A percentile compares a stretch with the other conserved stretches of the same genome.
These are phyloP conservation scores for Paraphaeosphaeria minitans DNA, from an alignment of 2,329 filamentous ascomycete genomes.

Conservation along the genomic window DNA sequence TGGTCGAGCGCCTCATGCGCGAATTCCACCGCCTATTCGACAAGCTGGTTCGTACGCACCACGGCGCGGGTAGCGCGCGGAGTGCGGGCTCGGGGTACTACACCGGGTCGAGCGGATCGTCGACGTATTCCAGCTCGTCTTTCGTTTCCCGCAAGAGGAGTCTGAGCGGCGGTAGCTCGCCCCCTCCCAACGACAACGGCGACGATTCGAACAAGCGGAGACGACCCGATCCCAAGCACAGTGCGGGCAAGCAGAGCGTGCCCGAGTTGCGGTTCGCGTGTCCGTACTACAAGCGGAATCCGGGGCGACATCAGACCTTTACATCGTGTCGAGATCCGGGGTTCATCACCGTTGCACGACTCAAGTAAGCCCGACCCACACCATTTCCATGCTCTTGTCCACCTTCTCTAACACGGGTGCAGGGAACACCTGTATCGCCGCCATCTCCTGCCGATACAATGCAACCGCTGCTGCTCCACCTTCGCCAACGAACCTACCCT, in stretches of 20 bases:
- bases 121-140: slow-evolving; percentile 22
- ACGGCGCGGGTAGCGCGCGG: slow-evolving; percentile 15
- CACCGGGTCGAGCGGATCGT: slow-evolving; percentile 18
- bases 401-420: not conserved
- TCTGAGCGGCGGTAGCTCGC: slow-evolving; percentile 25
- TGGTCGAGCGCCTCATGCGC: slow-evolving; percentile 27
- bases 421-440: slow-evolving; percentile 34
- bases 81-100: slow-evolving; percentile 11
- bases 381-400: not conserved
- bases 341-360: slow-evolving; percentile 28
- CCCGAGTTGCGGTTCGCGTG: slow-evolving; percentile 28
- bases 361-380: slow-evolving; percentile 23
- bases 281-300: slow-evolving; percentile 33
- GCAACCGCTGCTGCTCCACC: slow-evolving; percentile 29
- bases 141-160: slow-evolving; percentile 29
- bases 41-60: slow-evolving; percentile 13
- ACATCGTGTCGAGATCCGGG: slow-evolving; percentile 34
- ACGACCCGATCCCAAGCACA: slow-evolving; percentile 19
- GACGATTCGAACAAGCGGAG: slow-evolving; percentile 31
- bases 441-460: slow-evolving; percentile 31
- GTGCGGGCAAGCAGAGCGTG: slow-evolving; percentile 11
- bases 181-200: slow-evolving; percentile 24
- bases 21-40: slow-evolving; percentile 28
- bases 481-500: slow-evolving; percentile 27
- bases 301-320: slow-evolving; percentile 30